Conservation (phyloP, 148 eudicot species). For the Camellia sinensis region DNA sequence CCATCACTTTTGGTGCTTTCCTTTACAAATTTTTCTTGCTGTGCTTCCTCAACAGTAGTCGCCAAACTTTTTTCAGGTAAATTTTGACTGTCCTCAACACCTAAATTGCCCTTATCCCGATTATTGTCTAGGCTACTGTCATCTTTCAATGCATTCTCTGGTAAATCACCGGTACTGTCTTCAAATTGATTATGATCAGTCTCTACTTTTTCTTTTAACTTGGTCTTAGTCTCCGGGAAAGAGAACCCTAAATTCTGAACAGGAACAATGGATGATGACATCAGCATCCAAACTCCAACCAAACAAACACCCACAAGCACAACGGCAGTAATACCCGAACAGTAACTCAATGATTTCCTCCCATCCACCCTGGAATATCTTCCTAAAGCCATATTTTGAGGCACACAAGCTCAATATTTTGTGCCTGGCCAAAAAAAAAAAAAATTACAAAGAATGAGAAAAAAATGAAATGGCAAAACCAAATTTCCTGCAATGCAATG, state of each 20-base stretch:
- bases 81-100: slow-evolving; percentile 13
- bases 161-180: slow-evolving; percentile 26
- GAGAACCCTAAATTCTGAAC: slow-evolving; percentile 27
- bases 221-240: slow-evolving; percentile 26
- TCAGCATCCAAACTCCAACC: slow-evolving; percentile 60
- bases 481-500: background rate
- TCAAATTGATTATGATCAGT: slow-evolving; percentile 23
- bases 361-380: slow-evolving; percentile 55
- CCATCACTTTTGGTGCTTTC: slow-evolving; percentile 11
- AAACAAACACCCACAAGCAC: slow-evolving; percentile 55
- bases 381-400: slow-evolving; percentile 45
- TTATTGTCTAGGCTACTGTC: slow-evolving; percentile 18
- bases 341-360: slow-evolving; percentile 39
- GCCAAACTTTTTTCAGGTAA: slow-evolving; percentile 17
- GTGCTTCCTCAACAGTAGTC: slow-evolving; percentile 20
- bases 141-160: slow-evolving; percentile 31
- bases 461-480: background rate
- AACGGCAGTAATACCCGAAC: slow-evolving; percentile 33
- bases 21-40: slow-evolving; percentile 23
- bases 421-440: slow-evolving; percentile 11
- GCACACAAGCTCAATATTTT: slow-evolving; percentile 5
- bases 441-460: background rate
- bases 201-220: slow-evolving; percentile 23
- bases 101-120: slow-evolving; percentile 5
- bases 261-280: slow-evolving; percentile 46